Conservation (phyloP, 352 stramenopile species). For the Elongisporangium anandrum region DNA sequence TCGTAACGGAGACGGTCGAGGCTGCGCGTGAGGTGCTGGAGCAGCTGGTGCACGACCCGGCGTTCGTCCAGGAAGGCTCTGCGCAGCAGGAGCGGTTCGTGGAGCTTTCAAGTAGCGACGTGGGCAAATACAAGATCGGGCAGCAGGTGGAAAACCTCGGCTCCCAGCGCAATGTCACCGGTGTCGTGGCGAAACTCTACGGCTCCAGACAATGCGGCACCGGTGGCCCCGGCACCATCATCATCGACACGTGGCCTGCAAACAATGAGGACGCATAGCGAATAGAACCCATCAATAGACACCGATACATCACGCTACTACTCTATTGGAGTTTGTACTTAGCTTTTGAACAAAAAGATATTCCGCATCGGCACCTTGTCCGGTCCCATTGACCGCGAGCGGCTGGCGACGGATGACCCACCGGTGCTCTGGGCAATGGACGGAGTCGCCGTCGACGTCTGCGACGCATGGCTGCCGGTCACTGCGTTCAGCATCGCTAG, state of each 20-base stretch:
- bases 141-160: conserved; percentile 52
- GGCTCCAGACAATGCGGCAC: conserved; percentile 65
- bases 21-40: conserved; percentile 47
- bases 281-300: background rate
- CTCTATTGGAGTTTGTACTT: background rate
- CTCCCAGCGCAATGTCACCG: conserved; percentile 44
- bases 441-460: background rate
- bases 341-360: conserved; percentile 35
- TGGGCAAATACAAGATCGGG: conserved; percentile 69
- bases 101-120: conserved; percentile 76
- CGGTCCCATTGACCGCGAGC: background rate
- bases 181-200: conserved; percentile 65
- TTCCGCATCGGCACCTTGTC: conserved; percentile 19
- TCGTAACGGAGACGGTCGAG: conserved; percentile 75
- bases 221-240: conserved; percentile 58
- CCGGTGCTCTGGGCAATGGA: background rate
- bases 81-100: conserved; percentile 45
- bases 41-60: conserved; percentile 42
- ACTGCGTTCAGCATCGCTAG: background rate
- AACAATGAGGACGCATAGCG: background rate
- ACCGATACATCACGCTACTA: background rate
- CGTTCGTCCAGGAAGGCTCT: conserved; percentile 25
- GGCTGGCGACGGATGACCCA: background rate
- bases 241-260: conserved; percentile 56
- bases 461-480: background rate